phyloP scores from a whole-genome alignment of 805 yeast genomes.

The Metschnikowia anglica region DNA sequence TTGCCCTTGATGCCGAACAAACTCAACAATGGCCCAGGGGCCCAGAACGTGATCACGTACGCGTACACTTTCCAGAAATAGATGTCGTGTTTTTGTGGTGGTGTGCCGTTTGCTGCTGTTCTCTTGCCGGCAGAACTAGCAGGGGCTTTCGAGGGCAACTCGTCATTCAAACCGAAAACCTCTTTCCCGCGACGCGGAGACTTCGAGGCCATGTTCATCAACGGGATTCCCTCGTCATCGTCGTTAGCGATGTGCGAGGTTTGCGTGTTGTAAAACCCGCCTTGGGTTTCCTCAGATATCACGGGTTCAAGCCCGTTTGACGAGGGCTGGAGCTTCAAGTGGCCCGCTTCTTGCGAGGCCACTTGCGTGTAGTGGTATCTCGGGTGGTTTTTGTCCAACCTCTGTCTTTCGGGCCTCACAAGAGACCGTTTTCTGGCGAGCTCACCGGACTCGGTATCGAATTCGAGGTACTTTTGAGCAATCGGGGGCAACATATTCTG shows the following conservation, averaged over 20 bases:
- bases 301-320: constrained; percentile 68
- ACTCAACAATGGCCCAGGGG: constrained; percentile 70
- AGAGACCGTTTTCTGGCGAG: constrained; percentile 62
- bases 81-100: constrained; percentile 22
- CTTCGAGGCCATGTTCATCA: constrained; percentile 36
- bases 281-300: constrained; percentile 24
- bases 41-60: constrained; percentile 83
- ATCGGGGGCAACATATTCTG: background rate
- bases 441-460: constrained; percentile 43
- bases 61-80: constrained; percentile 82
- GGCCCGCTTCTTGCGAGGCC: constrained; percentile 62
- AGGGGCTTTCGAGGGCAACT: constrained; percentile 32
- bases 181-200: constrained; percentile 43
- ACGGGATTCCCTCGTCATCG: constrained; percentile 44
- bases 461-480: constrained; percentile 32
- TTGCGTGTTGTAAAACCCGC: background rate
- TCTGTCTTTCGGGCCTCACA: constrained; percentile 80
- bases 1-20: constrained; percentile 75
- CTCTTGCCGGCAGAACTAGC: background rate
- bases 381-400: constrained; percentile 66
- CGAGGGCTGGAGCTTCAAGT: constrained; percentile 65
- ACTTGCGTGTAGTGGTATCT: constrained; percentile 75
- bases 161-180: constrained; percentile 63
- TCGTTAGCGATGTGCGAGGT: background rate
- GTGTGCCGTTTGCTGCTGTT: constrained; percentile 11